Percentiles rank a stretch among this genome's conserved stretches.
Evolutionary conservation across 805 yeast genomes (phyloP).

Genomic region (Naumovozyma dairenensis): DNA sequence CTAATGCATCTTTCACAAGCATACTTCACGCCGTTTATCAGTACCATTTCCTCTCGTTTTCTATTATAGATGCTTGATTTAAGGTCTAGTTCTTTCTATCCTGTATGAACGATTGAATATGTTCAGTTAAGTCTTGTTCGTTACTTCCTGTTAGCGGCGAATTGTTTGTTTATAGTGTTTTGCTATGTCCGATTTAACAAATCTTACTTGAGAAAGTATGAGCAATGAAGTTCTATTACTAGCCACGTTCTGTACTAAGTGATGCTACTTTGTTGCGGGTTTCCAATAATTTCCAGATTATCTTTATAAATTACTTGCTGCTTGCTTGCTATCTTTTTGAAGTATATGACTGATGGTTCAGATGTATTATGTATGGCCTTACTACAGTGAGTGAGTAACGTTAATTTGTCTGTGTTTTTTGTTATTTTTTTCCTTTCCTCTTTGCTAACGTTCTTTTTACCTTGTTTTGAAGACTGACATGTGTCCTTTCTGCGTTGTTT

Average conservation of each 20-base stretch:
- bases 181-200: not conserved
- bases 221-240: not conserved
- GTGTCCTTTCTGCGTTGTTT: too few relatives aligned
- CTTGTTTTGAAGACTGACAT: too few relatives aligned
- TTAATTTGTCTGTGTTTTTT: too few relatives aligned
- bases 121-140: not conserved
- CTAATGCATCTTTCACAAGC: conserved; percentile 95
- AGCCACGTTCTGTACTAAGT: not conserved
- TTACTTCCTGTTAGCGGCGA: not conserved
- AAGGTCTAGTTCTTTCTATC: not conserved
- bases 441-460: too few relatives aligned
- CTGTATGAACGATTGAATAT: not conserved
- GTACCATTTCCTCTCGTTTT: conserved; percentile 49
- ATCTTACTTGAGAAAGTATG: not conserved
- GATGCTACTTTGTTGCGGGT: too few relatives aligned
- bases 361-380: too few relatives aligned
- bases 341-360: too few relatives aligned
- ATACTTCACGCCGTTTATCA: conserved; percentile 85
- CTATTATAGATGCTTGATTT: not conserved
- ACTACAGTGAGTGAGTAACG: too few relatives aligned
- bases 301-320: too few relatives aligned
- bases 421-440: too few relatives aligned
- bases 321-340: too few relatives aligned
- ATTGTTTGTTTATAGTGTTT: not conserved
- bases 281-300: too few relatives aligned